Base-by-base conservation (phyloP, 1,139 yeast genomes). In the Pichiaceae sp. region DNA sequence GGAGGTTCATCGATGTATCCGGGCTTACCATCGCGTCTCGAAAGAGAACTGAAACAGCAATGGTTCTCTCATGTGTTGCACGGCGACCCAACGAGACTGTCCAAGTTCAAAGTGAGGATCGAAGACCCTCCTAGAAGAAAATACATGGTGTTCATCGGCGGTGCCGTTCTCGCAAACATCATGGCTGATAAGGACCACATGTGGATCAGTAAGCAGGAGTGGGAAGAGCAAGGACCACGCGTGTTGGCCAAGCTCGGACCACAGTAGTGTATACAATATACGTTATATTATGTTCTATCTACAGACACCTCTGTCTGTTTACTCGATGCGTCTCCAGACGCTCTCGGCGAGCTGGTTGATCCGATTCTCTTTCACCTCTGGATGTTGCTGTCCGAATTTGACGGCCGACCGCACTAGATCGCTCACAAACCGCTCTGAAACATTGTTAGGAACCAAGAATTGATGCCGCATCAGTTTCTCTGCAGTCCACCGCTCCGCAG, bases 121-220 rank as follows among this genome's bases (percentile, higher is more conserved):
- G 98, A 91, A 61, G 98, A 91, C 59, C 98, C 98, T 33, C 99
- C 99, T 50, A 79, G 97, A 69, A 85, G 99, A 70, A 82, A 91
- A 60, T 96, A 93, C 62, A 91, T 91, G 96, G 99, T 91, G 31
- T 91, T 91, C 63, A 80, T 91, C 48, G 99, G 99, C 50, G 99
- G 99, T 54, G 98, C 98, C 5, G 98, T 91, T 16, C 71, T 91
- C 56, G 98, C 99, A 27, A 87, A 84, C 55, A 91, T 91, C 52
- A 91, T 93, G 97, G 95, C 95, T 33, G 96, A 91, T 59, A 91
- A 89, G 62, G 96, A 89, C 47, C 96, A 87, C 56, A 84, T 91
- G 95, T 89, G 99, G 99, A 76, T 93, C 52, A 70, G 89, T 39
- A 87, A 83, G 59, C 85, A 82, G 57, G 99, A 91, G 64, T 91